These are phyloP conservation scores for Colletotrichum noveboracense DNA, from an alignment of 2,329 filamentous ascomycete genomes.

Conservation along the genomic window DNA sequence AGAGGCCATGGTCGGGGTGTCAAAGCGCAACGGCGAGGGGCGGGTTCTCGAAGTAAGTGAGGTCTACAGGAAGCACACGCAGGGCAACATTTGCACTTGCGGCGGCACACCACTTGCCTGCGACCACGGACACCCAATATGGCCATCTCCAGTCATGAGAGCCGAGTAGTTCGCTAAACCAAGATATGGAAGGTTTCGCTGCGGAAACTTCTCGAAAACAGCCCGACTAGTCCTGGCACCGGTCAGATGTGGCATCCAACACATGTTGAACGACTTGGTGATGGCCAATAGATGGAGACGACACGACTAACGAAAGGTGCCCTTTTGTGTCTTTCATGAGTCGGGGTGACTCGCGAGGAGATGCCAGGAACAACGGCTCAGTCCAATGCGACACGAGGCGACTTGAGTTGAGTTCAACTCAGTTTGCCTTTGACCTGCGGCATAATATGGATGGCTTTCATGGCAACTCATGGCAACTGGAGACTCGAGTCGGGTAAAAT, in stretches of 20 bases:
- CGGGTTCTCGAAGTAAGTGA: neutral
- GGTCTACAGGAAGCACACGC: neutral
- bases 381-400: constrained; percentile 5
- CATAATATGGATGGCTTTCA: neutral
- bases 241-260: neutral
- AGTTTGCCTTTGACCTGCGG: neutral
- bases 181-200: neutral
- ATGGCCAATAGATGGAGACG: neutral
- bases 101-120: neutral
- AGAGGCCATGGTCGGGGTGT: neutral
- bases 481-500: neutral
- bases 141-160: neutral
- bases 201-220: constrained; percentile 16
- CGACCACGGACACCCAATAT: neutral
- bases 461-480: neutral
- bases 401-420: constrained; percentile 9
- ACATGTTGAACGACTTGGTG: neutral
- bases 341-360: neutral
- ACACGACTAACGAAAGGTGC: neutral
- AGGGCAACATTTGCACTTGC: neutral
- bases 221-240: neutral
- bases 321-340: neutral
- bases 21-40: neutral
- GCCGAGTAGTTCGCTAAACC: neutral
- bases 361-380: neutral